phyloP scores from a whole-genome alignment of 148 eudicot genomes.

The Pouteria glomerata region DNA sequence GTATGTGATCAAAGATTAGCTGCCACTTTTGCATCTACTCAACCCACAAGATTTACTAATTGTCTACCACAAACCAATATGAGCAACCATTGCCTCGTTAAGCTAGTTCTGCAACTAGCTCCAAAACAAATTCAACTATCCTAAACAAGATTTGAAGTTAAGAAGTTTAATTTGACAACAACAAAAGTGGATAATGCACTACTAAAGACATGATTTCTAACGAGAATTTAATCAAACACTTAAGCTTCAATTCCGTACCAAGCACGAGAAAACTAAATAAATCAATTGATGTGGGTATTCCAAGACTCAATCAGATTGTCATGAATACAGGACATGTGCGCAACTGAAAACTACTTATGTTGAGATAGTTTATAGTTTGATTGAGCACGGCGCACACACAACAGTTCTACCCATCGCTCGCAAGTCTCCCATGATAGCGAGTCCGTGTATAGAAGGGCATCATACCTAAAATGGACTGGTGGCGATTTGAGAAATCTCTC shows the following conservation, averaged over 20 bases:
- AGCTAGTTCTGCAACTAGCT: neutral
- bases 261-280: too few relatives aligned
- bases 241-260: neutral
- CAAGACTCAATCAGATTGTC: too few relatives aligned
- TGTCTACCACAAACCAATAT: neutral
- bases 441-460: too few relatives aligned
- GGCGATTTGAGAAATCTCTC: too few relatives aligned
- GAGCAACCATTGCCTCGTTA: neutral
- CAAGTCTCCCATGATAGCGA: too few relatives aligned
- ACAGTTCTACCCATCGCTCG: too few relatives aligned
- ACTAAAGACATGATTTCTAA: neutral
- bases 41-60: neutral
- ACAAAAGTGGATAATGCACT: neutral
- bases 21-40: neutral
- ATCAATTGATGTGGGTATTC: too few relatives aligned
- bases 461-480: too few relatives aligned
- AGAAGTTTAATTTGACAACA: neutral
- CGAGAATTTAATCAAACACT: slow-evolving; percentile 29
- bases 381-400: too few relatives aligned
- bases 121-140: neutral
- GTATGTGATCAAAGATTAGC: neutral
- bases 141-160: neutral
- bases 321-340: too few relatives aligned
- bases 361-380: too few relatives aligned
- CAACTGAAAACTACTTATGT: too few relatives aligned